A percentile compares a stretch with the other conserved stretches of the same genome.
phyloP scores from a whole-genome alignment of 139 green algal species.

The Coccomyxa sp. region DNA sequence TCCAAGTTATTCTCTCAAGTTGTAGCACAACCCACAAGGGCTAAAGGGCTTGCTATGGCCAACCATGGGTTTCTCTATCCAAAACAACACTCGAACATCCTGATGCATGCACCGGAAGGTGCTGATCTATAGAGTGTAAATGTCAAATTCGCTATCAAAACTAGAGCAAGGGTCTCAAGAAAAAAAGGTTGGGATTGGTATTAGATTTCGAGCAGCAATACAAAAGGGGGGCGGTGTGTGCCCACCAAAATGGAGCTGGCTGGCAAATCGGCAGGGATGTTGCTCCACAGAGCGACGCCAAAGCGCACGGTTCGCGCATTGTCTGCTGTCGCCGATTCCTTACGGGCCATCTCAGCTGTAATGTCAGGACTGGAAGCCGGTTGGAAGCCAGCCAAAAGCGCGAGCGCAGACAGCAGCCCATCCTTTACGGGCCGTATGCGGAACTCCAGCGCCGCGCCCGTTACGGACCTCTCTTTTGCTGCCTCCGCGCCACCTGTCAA shows the following conservation, averaged over 20 bases:
- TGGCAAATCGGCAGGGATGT: constrained; percentile 23
- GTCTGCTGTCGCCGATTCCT: background rate
- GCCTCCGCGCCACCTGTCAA: background rate
- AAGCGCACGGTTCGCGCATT: background rate
- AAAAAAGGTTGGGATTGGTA: too few species aligned
- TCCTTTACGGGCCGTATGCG: constrained; percentile 5
- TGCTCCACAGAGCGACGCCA: constrained; percentile 28
- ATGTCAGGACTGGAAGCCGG: background rate
- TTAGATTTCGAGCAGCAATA: too few species aligned
- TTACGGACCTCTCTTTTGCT: background rate
- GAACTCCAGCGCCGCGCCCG: background rate
- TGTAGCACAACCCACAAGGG: too few species aligned
- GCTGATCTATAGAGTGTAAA: too few species aligned
- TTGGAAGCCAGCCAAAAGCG: constrained; percentile 4
- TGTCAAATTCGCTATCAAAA: too few species aligned
- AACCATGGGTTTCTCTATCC: too few species aligned
- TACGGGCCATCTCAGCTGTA: background rate
- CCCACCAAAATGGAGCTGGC: constrained; percentile 1
- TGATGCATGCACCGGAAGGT: too few species aligned
- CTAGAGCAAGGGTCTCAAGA: too few species aligned
- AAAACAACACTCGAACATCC: too few species aligned
- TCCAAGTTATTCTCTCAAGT: too few species aligned
- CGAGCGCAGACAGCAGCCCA: constrained; percentile 2
- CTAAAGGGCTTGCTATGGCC: too few species aligned
- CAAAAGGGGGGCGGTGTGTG: too few species aligned